Evolutionary conservation across 768 basidiomycete genomes (phyloP).

Genomic region (Austroboletus eburneus): DNA sequence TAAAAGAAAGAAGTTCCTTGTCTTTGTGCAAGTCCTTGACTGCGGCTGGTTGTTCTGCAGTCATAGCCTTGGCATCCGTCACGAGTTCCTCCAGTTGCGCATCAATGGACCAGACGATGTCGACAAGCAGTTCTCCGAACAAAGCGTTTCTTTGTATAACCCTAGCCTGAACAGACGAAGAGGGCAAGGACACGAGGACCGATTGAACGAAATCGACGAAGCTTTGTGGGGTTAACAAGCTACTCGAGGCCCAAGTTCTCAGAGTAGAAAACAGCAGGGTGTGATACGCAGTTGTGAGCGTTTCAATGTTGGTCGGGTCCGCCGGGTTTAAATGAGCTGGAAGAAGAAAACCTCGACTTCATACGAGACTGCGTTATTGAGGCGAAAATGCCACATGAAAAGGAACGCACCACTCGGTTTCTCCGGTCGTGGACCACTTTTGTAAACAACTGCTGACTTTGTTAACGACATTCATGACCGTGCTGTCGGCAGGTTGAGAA

Average conservation of each 20-base stretch:
- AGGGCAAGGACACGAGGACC: slow-evolving; percentile 58
- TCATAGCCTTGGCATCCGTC: slow-evolving; percentile 46
- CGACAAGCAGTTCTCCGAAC: slow-evolving; percentile 71
- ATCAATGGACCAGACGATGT: slow-evolving; percentile 81
- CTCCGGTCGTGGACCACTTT: slow-evolving; percentile 57
- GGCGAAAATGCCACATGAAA: slow-evolving; percentile 15
- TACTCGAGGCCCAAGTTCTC: slow-evolving; percentile 48
- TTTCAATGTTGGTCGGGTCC: slow-evolving; percentile 49
- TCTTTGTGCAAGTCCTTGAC: slow-evolving; percentile 36
- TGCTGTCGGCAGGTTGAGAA: slow-evolving; percentile 7
- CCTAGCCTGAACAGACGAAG: slow-evolving; percentile 44
- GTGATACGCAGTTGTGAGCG: slow-evolving; percentile 65
- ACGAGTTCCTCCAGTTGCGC: slow-evolving; percentile 69
- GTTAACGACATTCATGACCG: slow-evolving; percentile 57
- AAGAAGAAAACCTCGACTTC: slow-evolving; percentile 59
- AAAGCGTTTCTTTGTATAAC: slow-evolving; percentile 39
- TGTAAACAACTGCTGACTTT: slow-evolving; percentile 46
- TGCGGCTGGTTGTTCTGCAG: slow-evolving; percentile 23
- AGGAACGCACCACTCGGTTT: slow-evolving; percentile 53
- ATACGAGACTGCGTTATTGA: slow-evolving; percentile 9
- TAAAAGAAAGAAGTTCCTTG: slow-evolving; percentile 51
- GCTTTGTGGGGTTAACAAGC: slow-evolving; percentile 42
- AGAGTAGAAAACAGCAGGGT: slow-evolving; percentile 60
- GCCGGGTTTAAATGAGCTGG: slow-evolving; percentile 56
- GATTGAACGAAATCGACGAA: slow-evolving; percentile 65